Conservation (phyloP, 352 stramenopile genomes). For the Globisporangium okanoganense region DNA sequence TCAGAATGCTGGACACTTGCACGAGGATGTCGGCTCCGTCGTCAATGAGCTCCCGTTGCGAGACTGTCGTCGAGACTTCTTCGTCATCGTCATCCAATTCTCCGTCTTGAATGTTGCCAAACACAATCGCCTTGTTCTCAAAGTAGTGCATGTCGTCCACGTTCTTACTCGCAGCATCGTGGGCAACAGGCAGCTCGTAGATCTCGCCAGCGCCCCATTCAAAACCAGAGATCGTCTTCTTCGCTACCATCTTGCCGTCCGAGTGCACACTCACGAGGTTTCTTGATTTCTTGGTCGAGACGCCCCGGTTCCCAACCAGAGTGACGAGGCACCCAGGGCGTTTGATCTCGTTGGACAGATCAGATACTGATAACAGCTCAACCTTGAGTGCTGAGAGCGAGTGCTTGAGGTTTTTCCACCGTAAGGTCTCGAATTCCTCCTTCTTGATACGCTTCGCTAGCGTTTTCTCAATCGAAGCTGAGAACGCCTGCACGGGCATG, state of each 20-base stretch:
- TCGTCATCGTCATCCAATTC: not conserved
- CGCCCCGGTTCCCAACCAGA: constrained; percentile 33
- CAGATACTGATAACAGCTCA: constrained; percentile 41
- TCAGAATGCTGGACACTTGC: constrained; percentile 40
- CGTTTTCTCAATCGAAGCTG: constrained; percentile 22
- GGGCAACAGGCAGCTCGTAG: constrained; percentile 16
- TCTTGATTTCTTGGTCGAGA: not conserved
- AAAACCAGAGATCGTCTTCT: constrained; percentile 10
- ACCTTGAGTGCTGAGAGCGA: constrained; percentile 36
- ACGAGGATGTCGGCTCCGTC: constrained; percentile 25
- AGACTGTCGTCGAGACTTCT: not conserved
- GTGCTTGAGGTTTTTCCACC: constrained; percentile 33
- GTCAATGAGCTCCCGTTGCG: constrained; percentile 12
- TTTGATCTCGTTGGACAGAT: constrained; percentile 28
- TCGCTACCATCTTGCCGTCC: constrained; percentile 24
- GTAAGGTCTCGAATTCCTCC: constrained; percentile 12
- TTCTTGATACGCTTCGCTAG: constrained; percentile 34
- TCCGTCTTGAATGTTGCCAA: constrained; percentile 20
- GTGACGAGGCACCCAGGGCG: constrained; percentile 40
- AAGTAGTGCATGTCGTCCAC: constrained; percentile 26
- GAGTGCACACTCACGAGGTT: constrained; percentile 14
- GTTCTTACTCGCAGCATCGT: constrained; percentile 9
- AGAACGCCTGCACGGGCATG: constrained; percentile 48
- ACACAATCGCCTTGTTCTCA: constrained; percentile 17
- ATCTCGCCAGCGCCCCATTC: constrained; percentile 16